Evolutionary conservation across 176 grass and related monocot species (phyloP).

Genomic region (Phyllostachys edulis): DNA sequence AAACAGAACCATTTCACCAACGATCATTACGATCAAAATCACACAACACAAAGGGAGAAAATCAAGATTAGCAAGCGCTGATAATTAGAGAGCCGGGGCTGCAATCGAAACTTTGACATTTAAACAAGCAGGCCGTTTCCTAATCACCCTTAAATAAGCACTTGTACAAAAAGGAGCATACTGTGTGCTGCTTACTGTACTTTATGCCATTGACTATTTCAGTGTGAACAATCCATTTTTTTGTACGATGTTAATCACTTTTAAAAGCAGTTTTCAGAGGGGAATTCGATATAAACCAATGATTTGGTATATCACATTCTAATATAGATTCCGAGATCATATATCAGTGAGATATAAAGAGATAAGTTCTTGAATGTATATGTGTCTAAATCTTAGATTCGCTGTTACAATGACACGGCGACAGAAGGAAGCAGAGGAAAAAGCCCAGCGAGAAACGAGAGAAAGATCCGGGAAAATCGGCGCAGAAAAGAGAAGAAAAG

Average conservation of each 20-base stretch:
- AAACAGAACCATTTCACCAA: background rate
- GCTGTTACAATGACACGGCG: too few species aligned
- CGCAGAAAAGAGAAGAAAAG: conserved; percentile 39
- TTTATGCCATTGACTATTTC: background rate
- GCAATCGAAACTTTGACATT: background rate
- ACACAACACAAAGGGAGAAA: too few species aligned
- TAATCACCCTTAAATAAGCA: background rate
- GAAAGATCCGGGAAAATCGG: conserved; percentile 36
- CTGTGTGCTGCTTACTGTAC: background rate
- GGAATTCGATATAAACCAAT: background rate
- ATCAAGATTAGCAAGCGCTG: background rate
- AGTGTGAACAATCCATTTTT: background rate
- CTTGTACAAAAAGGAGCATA: background rate
- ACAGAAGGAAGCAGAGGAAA: too few species aligned
- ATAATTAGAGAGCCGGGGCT: background rate
- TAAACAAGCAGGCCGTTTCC: background rate
- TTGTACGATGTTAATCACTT: background rate
- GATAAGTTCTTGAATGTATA: too few species aligned
- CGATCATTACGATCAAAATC: background rate
- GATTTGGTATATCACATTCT: background rate
- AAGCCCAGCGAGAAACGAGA: conserved; percentile 13
- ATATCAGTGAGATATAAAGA: too few species aligned
- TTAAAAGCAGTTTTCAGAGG: background rate
- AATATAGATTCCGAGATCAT: too few species aligned
- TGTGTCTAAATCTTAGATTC: too few species aligned